Evolutionary conservation across 495 filamentous ascomycete genomes (phyloP), one percentile per base, ranked within the genome.

Genomic region (Penicillium soppii): DNA sequence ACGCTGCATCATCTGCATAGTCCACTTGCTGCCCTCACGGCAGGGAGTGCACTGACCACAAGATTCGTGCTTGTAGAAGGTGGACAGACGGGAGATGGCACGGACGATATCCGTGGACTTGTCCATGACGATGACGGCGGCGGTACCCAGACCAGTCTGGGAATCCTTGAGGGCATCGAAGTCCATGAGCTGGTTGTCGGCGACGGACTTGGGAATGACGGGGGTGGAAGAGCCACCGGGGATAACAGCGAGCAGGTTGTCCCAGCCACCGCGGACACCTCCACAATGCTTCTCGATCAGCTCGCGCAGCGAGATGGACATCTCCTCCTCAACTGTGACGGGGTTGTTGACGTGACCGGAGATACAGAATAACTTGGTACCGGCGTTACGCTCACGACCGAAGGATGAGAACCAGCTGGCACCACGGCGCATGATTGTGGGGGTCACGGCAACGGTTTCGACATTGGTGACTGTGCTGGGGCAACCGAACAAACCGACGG

Each of bases 291-390:
- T 91, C 41, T 98, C 94, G 58, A 98, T 97, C 47, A 98, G 83
- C 68, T 98, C 94, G 27, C 87, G 83, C 42, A 98, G 79, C 7
- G 94, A 84, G 56, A 97, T 97, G 58, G 86, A 91, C 94, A 98
- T 98, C 74, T 97, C 92, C 72, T 98, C 94, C 70, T 98, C 94
- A 38, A 98, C 92, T 7, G 95, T 97, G 69, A 82, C 88, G 42
- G 94, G 94, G 78, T 97, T 95, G 82, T 97, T 97, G 77, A 98
- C 94, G 71, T 97, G 90, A 20, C 94, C 94, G 29, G 91, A 96
- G 73, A 98, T 97, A 76, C 92, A 96, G 83, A 88, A 98, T 29
- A 98, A 85, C 80, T 98, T 98, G 37, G 94, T 98, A 66, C 94
- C 94, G 48, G 86, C 77, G 73, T 98, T 98, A 58, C 91, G 86